Evolutionary conservation across 306 rosid species (phyloP).

Genomic region (Citrullus mucosospermus): DNA sequence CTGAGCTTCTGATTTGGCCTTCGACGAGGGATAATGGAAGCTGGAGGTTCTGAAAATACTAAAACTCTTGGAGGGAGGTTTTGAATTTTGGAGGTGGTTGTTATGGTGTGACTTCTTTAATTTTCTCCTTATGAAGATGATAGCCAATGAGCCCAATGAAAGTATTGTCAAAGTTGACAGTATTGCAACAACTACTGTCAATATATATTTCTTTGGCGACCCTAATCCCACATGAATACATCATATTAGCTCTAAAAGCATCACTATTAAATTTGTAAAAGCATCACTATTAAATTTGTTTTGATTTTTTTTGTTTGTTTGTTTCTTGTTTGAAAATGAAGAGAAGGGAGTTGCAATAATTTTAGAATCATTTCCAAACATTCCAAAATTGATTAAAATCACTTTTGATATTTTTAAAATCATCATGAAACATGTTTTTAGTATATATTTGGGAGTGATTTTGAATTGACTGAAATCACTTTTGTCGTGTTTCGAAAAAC

Average conservation of each 20-base stretch:
- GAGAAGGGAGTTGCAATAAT: too few species aligned
- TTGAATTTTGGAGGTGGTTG: conserved; percentile 15
- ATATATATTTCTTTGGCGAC: conserved; percentile 22
- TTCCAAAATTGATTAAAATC: too few species aligned
- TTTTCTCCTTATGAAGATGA: conserved; percentile 28
- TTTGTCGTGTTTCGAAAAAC: too few species aligned
- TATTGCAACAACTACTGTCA: conserved; percentile 24
- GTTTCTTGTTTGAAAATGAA: too few species aligned
- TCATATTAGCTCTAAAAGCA: not conserved
- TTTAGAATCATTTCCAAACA: too few species aligned
- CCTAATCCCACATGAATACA: conserved; percentile 6
- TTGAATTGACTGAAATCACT: too few species aligned
- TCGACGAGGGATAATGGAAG: conserved; percentile 15
- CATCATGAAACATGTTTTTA: too few species aligned
- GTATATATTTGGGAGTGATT: too few species aligned
- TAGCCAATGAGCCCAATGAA: conserved; percentile 21
- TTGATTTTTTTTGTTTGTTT: too few species aligned
- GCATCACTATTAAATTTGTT: not conserved
- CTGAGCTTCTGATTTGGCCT: conserved; percentile 35
- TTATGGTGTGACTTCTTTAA: not conserved
- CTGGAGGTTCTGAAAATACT: conserved; percentile 22
- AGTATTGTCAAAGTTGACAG: conserved; percentile 31
- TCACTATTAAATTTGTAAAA: not conserved
- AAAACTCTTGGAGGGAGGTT: conserved; percentile 19
- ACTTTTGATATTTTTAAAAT: too few species aligned